Conservation (phyloP, 495 filamentous ascomycete genomes). For the Aspergillus sclerotioniger region DNA sequence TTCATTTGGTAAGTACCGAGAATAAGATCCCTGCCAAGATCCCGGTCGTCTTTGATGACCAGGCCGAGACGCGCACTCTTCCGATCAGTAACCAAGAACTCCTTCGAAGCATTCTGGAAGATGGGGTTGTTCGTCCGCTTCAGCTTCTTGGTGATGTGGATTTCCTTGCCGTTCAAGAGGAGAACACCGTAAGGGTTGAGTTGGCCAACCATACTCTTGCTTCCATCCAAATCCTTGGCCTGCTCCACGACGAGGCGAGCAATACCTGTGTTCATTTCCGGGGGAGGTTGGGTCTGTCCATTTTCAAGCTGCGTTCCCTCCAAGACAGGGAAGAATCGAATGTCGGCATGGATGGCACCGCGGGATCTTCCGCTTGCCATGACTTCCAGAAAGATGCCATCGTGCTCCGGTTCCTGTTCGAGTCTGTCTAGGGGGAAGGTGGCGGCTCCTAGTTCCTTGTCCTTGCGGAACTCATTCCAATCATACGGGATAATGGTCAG, state of each 20-base stretch:
- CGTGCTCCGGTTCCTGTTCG: slow-evolving; percentile 70
- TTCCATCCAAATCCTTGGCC: slow-evolving; percentile 90
- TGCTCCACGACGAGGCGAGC: slow-evolving; percentile 89
- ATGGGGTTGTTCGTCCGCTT: slow-evolving; percentile 97
- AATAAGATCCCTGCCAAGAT: slow-evolving; percentile 76
- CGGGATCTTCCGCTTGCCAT: slow-evolving; percentile 78
- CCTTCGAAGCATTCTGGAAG: slow-evolving; percentile 86
- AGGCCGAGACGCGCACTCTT: slow-evolving; percentile 86
- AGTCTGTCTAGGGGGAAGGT: slow-evolving; percentile 82
- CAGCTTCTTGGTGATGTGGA: slow-evolving; percentile 79
- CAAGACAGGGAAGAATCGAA: slow-evolving; percentile 93
- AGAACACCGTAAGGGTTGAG: slow-evolving; percentile 88
- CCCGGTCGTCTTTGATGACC: slow-evolving; percentile 91
- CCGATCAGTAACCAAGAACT: slow-evolving; percentile 88
- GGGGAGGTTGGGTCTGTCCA: slow-evolving; percentile 73
- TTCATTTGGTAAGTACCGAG: slow-evolving; percentile 92
- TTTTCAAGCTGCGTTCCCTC: slow-evolving; percentile 68
- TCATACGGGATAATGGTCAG: slow-evolving; percentile 83
- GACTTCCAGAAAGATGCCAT: slow-evolving; percentile 82
- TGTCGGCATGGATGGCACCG: slow-evolving; percentile 74
- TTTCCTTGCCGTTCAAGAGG: slow-evolving; percentile 83
- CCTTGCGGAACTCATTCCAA: slow-evolving; percentile 93
- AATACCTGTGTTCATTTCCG: slow-evolving; percentile 91
- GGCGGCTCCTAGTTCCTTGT: slow-evolving; percentile 87
- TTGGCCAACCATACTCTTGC: slow-evolving; percentile 82